phyloP scores from a whole-genome alignment of 257 asterid genomes.

The Agastache rugosa region DNA sequence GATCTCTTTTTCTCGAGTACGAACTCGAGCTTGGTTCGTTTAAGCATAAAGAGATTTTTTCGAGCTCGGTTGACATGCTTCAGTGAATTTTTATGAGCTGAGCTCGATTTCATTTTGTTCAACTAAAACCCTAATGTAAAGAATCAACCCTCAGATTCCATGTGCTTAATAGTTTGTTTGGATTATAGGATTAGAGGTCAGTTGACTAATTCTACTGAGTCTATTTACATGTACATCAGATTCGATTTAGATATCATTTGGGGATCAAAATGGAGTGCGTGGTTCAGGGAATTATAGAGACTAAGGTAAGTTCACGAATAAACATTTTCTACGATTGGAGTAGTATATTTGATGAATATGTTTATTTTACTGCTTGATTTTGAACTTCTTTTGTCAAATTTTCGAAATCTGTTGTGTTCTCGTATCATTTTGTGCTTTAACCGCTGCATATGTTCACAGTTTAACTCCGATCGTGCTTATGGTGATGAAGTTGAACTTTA shows the following conservation, averaged over 20 bases:
- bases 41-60: not conserved
- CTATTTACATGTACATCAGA: not conserved
- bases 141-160: constrained; percentile 20
- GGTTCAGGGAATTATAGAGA: constrained; percentile 95
- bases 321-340: not conserved
- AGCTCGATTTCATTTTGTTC: not conserved
- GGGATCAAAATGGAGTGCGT: constrained; percentile 78
- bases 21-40: not conserved
- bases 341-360: not conserved
- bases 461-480: constrained; percentile 2
- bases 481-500: constrained; percentile 19
- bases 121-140: constrained; percentile 32
- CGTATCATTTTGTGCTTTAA: not conserved
- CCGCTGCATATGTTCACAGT: constrained; percentile 1
- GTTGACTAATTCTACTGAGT: constrained; percentile 1
- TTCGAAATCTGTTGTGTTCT: constrained; percentile 5
- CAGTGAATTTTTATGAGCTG: not conserved
- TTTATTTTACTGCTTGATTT: not conserved
- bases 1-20: not conserved
- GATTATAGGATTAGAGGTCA: constrained; percentile 1
- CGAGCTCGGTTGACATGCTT: not conserved
- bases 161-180: not conserved
- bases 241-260: constrained; percentile 13
- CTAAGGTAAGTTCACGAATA: constrained; percentile 54
- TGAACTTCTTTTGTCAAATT: not conserved